These are phyloP conservation scores for Pseudozyma flocculosa DNA, from an alignment of 1,284 basidiomycete genomes.

Conservation along the genomic window DNA sequence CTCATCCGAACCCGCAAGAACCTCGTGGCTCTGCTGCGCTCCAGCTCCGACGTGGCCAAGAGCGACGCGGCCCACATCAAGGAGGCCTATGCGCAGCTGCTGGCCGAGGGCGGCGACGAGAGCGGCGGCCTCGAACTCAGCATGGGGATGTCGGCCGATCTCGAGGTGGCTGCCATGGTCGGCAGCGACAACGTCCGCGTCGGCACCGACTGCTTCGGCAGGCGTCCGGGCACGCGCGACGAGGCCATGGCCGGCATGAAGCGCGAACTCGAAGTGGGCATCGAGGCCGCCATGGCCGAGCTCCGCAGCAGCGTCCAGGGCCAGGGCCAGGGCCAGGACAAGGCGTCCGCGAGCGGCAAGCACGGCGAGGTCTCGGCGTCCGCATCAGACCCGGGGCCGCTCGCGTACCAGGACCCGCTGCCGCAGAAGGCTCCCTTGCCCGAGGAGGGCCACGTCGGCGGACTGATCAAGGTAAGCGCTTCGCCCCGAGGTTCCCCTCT, in stretches of 20 bases:
- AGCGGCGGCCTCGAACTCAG: conserved; percentile 73
- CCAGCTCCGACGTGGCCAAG: conserved; percentile 10
- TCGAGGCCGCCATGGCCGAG: conserved; percentile 24
- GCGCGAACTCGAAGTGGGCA: conserved; percentile 36
- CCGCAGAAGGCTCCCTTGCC: conserved; percentile 21
- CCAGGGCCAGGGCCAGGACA: background rate
- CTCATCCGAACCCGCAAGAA: conserved; percentile 69
- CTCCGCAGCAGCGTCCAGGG: conserved; percentile 3
- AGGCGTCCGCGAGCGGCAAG: too few relatives aligned
- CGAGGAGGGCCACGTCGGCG: conserved; percentile 19
- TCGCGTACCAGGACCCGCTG: conserved; percentile 2
- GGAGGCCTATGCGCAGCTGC: conserved; percentile 24
- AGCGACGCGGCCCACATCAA: conserved; percentile 10
- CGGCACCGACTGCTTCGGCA: conserved; percentile 87
- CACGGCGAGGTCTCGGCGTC: too few relatives aligned
- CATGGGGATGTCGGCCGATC: conserved; percentile 98
- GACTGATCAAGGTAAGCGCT: conserved; percentile 6
- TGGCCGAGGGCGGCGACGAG: conserved; percentile 39
- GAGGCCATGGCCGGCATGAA: conserved; percentile 47
- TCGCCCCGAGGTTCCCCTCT: too few relatives aligned
- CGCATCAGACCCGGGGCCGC: too few relatives aligned
- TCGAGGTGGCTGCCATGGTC: conserved; percentile 77
- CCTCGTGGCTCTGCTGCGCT: conserved; percentile 61
- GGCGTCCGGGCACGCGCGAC: conserved; percentile 44
- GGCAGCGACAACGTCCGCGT: conserved; percentile 88